Evolutionary conservation across 768 basidiomycete genomes (phyloP).

Genomic region (Tylopilus vinaceipallidus): DNA sequence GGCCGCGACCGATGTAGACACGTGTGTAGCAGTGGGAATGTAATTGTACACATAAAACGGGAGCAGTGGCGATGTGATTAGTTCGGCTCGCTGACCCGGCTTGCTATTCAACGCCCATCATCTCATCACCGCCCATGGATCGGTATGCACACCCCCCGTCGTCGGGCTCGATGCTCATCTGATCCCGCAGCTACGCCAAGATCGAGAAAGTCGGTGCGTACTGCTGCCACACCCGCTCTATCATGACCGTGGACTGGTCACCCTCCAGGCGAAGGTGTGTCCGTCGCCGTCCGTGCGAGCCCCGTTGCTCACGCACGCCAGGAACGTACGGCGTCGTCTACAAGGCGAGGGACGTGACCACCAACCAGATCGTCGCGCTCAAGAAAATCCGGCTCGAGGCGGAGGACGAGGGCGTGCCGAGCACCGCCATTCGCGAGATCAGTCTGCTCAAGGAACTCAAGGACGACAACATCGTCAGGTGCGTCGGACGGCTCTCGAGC

Average conservation of each 20-base stretch:
- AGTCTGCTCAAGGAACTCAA: constrained; percentile 95
- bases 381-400: constrained; percentile 99
- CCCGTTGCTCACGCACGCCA: constrained; percentile 36
- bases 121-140: constrained; percentile 27
- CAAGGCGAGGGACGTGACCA: constrained; percentile 84
- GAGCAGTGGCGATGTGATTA: constrained; percentile 17
- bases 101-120: constrained; percentile 20
- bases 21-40: not conserved
- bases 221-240: constrained; percentile 16
- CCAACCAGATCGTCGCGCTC: constrained; percentile 85
- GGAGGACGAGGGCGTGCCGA: constrained; percentile 98
- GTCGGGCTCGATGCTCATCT: constrained; percentile 2
- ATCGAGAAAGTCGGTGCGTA: constrained; percentile 96
- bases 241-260: constrained; percentile 18
- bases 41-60: not conserved
- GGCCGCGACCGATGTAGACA: constrained; percentile 67
- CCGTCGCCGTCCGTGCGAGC: too few species aligned
- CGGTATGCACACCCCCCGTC: constrained; percentile 28
- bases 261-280: constrained; percentile 43
- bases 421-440: constrained; percentile 97
- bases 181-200: constrained; percentile 78
- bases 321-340: constrained; percentile 99
- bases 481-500: constrained; percentile 9
- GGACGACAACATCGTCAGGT: constrained; percentile 95
- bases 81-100: constrained; percentile 17